phyloP scores from a whole-genome alignment of 805 yeast genomes.

The Saccharomyces mikatae region DNA sequence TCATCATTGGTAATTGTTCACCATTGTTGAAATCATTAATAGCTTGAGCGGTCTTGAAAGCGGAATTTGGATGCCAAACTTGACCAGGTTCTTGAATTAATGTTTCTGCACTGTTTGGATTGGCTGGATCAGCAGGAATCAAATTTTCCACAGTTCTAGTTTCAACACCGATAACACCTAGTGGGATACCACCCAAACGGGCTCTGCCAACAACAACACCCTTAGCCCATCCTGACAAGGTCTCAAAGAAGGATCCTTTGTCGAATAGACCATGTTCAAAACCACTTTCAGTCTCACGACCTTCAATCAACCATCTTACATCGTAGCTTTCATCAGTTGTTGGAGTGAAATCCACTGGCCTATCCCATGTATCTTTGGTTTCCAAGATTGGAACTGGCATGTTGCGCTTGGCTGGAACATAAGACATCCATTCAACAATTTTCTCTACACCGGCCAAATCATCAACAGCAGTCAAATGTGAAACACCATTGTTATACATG shows the following conservation, averaged over 20 bases:
- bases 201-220: slow-evolving; percentile 99
- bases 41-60: slow-evolving; percentile 98
- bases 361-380: slow-evolving; percentile 83
- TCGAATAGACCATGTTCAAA: slow-evolving; percentile 89
- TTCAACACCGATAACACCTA: slow-evolving; percentile 97
- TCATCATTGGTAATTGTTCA: slow-evolving; percentile 95
- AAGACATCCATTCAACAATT: slow-evolving; percentile 92
- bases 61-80: slow-evolving; percentile 99
- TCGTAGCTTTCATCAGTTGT: slow-evolving; percentile 67
- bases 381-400: slow-evolving; percentile 86
- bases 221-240: slow-evolving; percentile 95
- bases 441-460: slow-evolving; percentile 94
- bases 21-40: slow-evolving; percentile 96
- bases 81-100: slow-evolving; percentile 94
- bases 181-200: slow-evolving; percentile 95
- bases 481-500: slow-evolving; percentile 97
- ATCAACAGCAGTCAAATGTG: slow-evolving; percentile 93
- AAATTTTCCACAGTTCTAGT: slow-evolving; percentile 83
- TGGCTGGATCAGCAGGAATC: slow-evolving; percentile 97
- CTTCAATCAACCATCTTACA: slow-evolving; percentile 90
- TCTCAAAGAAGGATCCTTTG: slow-evolving; percentile 87
- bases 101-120: slow-evolving; percentile 85
- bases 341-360: slow-evolving; percentile 80
- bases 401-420: slow-evolving; percentile 83
- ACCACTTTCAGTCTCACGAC: slow-evolving; percentile 61